A percentile compares a stretch with the other conserved stretches of the same genome.
Conservation (phyloP, 140 eudicot genomes). For the Anethum foeniculum region DNA sequence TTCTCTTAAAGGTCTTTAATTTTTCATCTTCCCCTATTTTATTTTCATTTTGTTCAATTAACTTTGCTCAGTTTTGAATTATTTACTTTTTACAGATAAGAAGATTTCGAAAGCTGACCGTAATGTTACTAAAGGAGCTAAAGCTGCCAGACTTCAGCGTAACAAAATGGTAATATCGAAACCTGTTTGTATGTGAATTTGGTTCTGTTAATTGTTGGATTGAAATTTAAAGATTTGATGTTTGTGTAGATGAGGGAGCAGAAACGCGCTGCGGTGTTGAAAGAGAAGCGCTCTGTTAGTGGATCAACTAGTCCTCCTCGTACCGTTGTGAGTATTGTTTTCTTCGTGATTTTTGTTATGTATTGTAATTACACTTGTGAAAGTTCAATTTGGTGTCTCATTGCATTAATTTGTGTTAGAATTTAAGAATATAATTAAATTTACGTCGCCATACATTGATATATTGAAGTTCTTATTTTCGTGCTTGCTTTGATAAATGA, state of each 20-base stretch:
- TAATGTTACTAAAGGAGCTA: conserved; percentile 62
- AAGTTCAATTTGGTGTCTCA: not conserved
- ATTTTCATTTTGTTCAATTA: not conserved
- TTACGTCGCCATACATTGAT: not conserved
- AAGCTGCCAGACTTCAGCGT: conserved; percentile 72
- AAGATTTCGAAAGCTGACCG: conserved; percentile 50
- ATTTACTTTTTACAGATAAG: conserved; percentile 43
- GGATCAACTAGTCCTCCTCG: conserved; percentile 84
- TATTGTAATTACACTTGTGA: not conserved
- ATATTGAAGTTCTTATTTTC: not conserved
- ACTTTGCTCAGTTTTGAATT: not conserved
- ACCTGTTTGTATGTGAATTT: not conserved
- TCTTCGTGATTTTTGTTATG: not conserved
- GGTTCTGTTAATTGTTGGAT: not conserved
- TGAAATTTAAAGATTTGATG: not conserved
- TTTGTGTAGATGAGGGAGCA: conserved; percentile 71
- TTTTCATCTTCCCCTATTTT: too few relatives aligned
- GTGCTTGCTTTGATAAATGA: too few relatives aligned
- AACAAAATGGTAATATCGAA: conserved; percentile 50
- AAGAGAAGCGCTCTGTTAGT: conserved; percentile 62
- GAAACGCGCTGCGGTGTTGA: conserved; percentile 63
- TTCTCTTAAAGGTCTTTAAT: conserved; percentile 52
- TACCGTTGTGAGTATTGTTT: conserved; percentile 59
- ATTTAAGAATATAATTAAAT: not conserved
- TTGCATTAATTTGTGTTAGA: not conserved